Base-by-base conservation (phyloP, 2,329 filamentous ascomycete genomes). In the Penicillium sp. region DNA sequence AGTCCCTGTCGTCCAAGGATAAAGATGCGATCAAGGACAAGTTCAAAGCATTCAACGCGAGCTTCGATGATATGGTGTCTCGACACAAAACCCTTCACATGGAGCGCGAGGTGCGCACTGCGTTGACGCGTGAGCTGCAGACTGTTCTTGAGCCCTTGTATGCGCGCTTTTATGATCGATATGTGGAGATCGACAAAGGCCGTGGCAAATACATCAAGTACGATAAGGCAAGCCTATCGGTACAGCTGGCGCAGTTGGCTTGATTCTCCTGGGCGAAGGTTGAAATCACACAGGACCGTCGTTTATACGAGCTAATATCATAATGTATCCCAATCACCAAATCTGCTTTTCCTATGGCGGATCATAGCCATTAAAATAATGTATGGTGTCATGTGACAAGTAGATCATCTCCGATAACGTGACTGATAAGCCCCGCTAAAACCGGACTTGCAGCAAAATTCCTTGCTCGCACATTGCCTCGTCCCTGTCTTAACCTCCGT, bases 141-240 rank as follows among this genome's bases (percentile, higher is more conserved):
- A 87, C 88, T 66, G 90, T 96, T 77, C 87, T 99, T 54, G 93
- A 97, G 76, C 92, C 93, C 53, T 81, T 99, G 14, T 99, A 99
- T 77, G 89, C 89, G 60, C 84, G 94, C 44, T 99, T 99, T 76
- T 97, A 91, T 86, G 94, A 97, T 75, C 85, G 93, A 29, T 99
- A 99, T 72, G 92, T 97, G 72, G 94, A 97, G 76, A 87, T 97
- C 62, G 93, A 97, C 76, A 97, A 96, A 79, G 94, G 94, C 57
- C 95, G 92, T 77, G 93, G 93, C 65, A 99, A 99, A 76, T 96
- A 97, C 75, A 92, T 96, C 72, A 97, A 96, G 78, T 97, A 96
- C 72, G 92, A 97, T 78, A 97, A 97, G 79, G 81, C 81, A 39
- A 84, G 86, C 46, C 87, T 99, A 67, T 85, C 89, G 45, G 84